Conservation (phyloP, 129 eudicot genomes). For the Lactuca saligna region DNA sequence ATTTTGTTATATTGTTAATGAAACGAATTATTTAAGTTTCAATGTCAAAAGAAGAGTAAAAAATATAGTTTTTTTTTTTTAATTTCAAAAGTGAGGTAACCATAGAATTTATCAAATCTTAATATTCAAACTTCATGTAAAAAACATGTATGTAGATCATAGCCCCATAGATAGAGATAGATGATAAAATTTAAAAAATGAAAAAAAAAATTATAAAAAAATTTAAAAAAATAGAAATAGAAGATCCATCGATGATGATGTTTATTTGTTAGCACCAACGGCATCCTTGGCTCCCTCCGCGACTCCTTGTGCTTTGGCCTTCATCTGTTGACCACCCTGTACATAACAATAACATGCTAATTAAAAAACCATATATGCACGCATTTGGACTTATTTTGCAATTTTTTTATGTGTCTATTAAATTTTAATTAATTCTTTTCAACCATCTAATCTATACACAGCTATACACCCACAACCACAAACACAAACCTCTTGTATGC, state of each 20-base stretch:
- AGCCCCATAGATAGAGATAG: conserved; percentile 2
- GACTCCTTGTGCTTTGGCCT: conserved; percentile 52
- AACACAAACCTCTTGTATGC: conserved; percentile 43
- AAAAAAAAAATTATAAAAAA: too few relatives aligned
- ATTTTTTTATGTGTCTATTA: too few relatives aligned
- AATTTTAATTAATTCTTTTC: neutral
- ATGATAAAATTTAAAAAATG: too few relatives aligned
- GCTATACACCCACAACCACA: too few relatives aligned
- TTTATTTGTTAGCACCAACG: conserved; percentile 38
- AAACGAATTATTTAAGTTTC: too few relatives aligned
- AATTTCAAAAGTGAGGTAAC: neutral
- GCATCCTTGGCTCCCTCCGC: conserved; percentile 52
- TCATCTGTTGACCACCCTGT: conserved; percentile 51
- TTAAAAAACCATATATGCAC: too few relatives aligned
- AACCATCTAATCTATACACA: neutral
- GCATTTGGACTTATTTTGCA: too few relatives aligned
- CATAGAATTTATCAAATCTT: neutral
- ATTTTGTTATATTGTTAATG: too few relatives aligned
- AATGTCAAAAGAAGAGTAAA: neutral
- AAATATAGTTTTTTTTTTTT: neutral
- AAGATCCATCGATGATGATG: neutral
- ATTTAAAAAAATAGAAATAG: neutral
- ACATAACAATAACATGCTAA: conserved; percentile 1
- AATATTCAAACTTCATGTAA: neutral
- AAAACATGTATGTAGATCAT: conserved; percentile 8